A percentile compares a stretch with the other conserved stretches of the same genome.
These are phyloP conservation scores for Paramyrothecium sp. DNA, from an alignment of 2,329 filamentous ascomycete species.

Conservation along the genomic window DNA sequence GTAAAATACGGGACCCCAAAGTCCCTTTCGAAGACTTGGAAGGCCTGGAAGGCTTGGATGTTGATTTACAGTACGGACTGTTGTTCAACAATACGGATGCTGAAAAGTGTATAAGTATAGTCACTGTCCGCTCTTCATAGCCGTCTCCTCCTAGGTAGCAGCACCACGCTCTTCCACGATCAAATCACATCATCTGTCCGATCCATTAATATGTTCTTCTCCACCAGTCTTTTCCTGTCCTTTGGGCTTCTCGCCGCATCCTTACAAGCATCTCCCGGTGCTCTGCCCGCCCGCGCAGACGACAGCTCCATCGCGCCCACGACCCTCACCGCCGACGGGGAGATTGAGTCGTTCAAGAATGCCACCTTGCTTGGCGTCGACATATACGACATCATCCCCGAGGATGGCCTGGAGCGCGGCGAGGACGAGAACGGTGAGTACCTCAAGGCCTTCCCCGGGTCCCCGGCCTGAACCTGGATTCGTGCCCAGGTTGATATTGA, in stretches of 20 bases:
- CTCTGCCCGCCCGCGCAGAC: background rate
- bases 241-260: background rate
- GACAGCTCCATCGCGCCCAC: background rate
- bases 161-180: no score
- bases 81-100: no score
- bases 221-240: background rate
- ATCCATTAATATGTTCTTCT: background rate
- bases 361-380: background rate
- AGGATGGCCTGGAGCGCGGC: background rate
- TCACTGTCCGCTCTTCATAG: no score
- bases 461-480: background rate
- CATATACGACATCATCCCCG: background rate
- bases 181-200: no score
- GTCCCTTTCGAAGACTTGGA: no score
- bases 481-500: background rate
- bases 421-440: no score
- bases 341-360: background rate
- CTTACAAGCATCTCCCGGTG: background rate
- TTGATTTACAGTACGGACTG: no score
- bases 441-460: background rate
- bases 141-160: no score
- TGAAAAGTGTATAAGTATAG: no score
- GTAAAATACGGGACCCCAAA: no score
- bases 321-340: background rate
- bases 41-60: no score